phyloP scores from a whole-genome alignment of 352 stramenopile species.

The Globisporangium emineosum region DNA sequence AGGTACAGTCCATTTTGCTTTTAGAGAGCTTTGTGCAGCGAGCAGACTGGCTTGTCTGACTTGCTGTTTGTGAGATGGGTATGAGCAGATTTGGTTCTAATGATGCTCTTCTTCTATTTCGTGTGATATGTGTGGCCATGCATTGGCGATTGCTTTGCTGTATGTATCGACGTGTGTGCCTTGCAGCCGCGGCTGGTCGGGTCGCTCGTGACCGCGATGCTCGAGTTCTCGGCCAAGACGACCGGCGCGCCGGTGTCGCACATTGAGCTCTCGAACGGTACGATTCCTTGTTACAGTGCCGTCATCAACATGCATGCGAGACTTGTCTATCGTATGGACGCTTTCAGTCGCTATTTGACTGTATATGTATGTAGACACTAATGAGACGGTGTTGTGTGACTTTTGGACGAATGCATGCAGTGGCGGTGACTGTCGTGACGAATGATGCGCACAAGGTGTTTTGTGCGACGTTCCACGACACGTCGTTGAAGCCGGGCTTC shows the following conservation, averaged over 20 bases:
- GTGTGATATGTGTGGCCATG: conserved; percentile 1
- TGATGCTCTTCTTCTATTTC: conserved; percentile 1
- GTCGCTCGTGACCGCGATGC: conserved; percentile 89
- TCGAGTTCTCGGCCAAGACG: conserved; percentile 90
- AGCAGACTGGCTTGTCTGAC: background rate
- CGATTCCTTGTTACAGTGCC: conserved; percentile 2
- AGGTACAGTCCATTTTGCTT: conserved; percentile 38
- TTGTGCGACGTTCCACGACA: conserved; percentile 91
- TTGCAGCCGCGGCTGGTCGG: conserved; percentile 82
- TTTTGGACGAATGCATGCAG: conserved; percentile 21
- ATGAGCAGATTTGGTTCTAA: background rate
- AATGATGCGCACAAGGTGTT: conserved; percentile 90
- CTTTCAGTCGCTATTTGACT: background rate
- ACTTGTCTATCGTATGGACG: background rate
- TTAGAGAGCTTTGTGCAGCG: background rate
- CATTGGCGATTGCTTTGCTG: background rate
- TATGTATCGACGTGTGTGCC: background rate
- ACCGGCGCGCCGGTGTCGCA: conserved; percentile 88
- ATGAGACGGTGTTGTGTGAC: background rate
- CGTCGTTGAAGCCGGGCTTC: conserved; percentile 72
- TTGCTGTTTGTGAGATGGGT: background rate
- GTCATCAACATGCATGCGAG: background rate
- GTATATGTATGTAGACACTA: background rate
- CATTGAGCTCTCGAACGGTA: conserved; percentile 85
- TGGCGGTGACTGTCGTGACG: conserved; percentile 87